These are phyloP conservation scores for Apiospora rasikravindrae DNA, from an alignment of 2,329 filamentous ascomycete genomes.

Conservation along the genomic window DNA sequence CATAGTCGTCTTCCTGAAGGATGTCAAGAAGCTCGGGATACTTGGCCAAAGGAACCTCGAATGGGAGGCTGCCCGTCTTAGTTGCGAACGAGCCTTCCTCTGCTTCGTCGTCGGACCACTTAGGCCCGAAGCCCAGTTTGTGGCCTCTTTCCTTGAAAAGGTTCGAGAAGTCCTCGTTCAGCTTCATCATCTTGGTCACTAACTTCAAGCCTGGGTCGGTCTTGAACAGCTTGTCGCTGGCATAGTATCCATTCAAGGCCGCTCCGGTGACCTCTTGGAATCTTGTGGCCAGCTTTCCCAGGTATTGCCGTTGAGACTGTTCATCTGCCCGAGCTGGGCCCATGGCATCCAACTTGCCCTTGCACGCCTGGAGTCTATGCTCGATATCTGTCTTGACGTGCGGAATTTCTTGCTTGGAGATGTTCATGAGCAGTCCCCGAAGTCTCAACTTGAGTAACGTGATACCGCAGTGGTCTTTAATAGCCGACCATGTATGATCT, in stretches of 20 bases:
- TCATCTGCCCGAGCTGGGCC: conserved; percentile 37
- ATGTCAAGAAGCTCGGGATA: conserved; percentile 30
- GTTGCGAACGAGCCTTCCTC: background rate
- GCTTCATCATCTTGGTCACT: conserved; percentile 43
- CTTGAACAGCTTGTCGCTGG: conserved; percentile 37
- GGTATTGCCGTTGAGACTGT: conserved; percentile 41
- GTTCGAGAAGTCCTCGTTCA: conserved; percentile 44
- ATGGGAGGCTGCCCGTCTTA: background rate
- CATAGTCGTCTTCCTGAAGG: conserved; percentile 29
- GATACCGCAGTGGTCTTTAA: conserved; percentile 38
- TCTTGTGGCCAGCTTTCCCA: conserved; percentile 38
- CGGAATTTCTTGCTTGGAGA: conserved; percentile 40
- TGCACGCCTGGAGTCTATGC: conserved; percentile 22
- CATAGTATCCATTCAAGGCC: conserved; percentile 45
- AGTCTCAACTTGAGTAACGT: conserved; percentile 38
- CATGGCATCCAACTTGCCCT: conserved; percentile 33
- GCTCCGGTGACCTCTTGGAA: conserved; percentile 37
- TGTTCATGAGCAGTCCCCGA: conserved; percentile 39
- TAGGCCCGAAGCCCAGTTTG: conserved; percentile 20
- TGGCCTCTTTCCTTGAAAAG: conserved; percentile 35
- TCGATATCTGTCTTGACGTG: conserved; percentile 41
- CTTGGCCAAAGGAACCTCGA: background rate
- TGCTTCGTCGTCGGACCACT: background rate
- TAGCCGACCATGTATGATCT: conserved; percentile 36
- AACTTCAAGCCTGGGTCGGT: conserved; percentile 37